phyloP scores from a whole-genome alignment of 2,329 filamentous ascomycete species.

The Diaporthe capsici region DNA sequence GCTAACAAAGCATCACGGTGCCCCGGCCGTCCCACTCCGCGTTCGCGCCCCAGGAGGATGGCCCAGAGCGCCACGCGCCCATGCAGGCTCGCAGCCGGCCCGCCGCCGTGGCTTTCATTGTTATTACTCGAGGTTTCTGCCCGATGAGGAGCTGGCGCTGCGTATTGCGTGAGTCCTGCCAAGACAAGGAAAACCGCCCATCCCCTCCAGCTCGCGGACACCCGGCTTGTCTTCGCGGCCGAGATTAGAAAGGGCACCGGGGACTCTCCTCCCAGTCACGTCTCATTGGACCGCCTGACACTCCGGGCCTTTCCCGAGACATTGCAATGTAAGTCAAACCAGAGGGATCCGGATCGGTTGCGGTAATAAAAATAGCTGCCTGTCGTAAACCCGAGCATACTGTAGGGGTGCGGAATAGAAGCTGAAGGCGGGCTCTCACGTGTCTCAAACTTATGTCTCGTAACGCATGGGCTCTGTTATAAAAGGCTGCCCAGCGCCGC shows the following conservation, averaged over 20 bases:
- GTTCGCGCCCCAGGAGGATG: neutral
- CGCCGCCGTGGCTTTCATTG: constrained; percentile 7
- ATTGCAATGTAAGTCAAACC: constrained; percentile 21
- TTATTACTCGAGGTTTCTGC: neutral
- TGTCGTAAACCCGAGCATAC: neutral
- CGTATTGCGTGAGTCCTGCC: constrained; percentile 8
- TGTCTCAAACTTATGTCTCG: constrained; percentile 9
- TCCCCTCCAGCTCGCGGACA: neutral
- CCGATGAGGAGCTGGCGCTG: neutral
- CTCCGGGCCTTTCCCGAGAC: constrained; percentile 20
- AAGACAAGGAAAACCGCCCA: neutral
- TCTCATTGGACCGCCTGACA: constrained; percentile 2
- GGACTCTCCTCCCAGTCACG: neutral
- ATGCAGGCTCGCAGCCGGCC: neutral
- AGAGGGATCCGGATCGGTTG: neutral
- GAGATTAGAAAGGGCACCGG: constrained; percentile 19
- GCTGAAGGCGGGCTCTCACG: neutral
- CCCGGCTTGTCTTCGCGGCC: constrained; percentile 21
- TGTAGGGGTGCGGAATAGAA: neutral
- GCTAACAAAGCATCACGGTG: neutral
- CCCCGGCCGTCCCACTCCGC: neutral
- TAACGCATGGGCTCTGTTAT: neutral
- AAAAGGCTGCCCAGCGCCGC: neutral
- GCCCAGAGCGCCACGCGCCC: constrained; percentile 11
- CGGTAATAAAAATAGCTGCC: neutral